A percentile compares a stretch with the other conserved stretches of the same genome.
Evolutionary conservation across 192 early-diverging fungal species (phyloP).

Genomic region (Backusella liffmaniae): DNA sequence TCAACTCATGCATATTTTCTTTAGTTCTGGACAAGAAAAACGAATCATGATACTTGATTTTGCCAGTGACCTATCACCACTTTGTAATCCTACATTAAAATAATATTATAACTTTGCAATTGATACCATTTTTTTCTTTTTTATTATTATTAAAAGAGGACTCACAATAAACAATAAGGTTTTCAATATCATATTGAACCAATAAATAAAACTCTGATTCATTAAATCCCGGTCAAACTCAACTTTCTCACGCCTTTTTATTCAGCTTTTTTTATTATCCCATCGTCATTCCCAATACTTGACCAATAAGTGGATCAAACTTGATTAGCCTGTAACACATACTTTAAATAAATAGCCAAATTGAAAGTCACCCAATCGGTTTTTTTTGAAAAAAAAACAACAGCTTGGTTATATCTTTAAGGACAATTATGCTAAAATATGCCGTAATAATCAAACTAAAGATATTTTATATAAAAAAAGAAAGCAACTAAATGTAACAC

Average conservation of each 20-base stretch:
- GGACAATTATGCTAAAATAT: neutral
- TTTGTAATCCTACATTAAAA: neutral
- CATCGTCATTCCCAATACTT: neutral
- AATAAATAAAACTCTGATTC: neutral
- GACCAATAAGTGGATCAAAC: neutral
- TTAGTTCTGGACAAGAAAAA: slow-evolving; percentile 39
- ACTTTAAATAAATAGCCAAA: neutral
- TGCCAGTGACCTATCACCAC: slow-evolving; percentile 12
- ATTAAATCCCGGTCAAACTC: neutral
- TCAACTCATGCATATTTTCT: neutral
- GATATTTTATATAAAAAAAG: neutral
- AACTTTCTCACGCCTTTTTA: slow-evolving; percentile 4
- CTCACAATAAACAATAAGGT: neutral
- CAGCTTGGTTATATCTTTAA: neutral
- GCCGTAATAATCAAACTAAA: neutral
- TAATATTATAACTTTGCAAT: neutral
- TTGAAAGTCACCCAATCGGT: slow-evolving; percentile 1
- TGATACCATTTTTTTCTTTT: neutral
- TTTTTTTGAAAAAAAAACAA: neutral
- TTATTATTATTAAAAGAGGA: neutral
- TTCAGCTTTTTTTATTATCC: neutral
- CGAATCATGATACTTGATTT: slow-evolving; percentile 45
- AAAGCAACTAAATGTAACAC: neutral
- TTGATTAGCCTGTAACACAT: neutral
- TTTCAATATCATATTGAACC: neutral